Base-by-base conservation (phyloP, 495 filamentous ascomycete species). In the Trichoderma asperelloides region DNA sequence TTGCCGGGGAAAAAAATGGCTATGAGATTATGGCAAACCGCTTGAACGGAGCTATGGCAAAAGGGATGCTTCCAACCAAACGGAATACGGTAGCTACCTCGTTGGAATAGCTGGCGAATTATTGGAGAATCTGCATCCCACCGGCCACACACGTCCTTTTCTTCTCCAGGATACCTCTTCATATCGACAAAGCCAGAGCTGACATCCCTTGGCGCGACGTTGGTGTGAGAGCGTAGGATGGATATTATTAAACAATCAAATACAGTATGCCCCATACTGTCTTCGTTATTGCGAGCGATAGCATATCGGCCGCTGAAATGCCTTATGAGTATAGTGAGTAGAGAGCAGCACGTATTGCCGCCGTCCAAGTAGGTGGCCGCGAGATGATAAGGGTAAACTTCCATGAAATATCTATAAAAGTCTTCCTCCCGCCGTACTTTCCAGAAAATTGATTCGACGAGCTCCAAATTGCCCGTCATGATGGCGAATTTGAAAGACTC, bases 401-500 rank as follows among this genome's bases (percentile, higher is more conserved):
- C 49, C 16, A 73, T 69, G 18, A 75, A 2, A 9, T 33, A 30
- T 0, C 43, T 28, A 25, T 62, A 8, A 3, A 18, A 25, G 7
- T 33, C 28, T n/a, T n/a, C n/a, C n/a, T n/a, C n/a, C n/a, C n/a
- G n/a, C n/a, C n/a, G n/a, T n/a, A n/a, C 11, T 1, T 66, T 15
- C 16, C 65, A 7, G 0, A 73, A 1, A 12, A 76, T 62, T 0
- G 68, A 23, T 0, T 12, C 4, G 1, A 78, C 0, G 3, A 74
- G 68, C 0, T 69, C 68, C 7, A 68, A 0, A 55, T 80, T 79
- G 12, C 79, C 70, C 23, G 71, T 68, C 70, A 81, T 80, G 49
- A 80, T 80, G 43, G 64, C 70, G 66, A 80, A 81, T 23, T 73
- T 76, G 18, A 81, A 51, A 18, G 75, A 70, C 28, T 82, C 79